Percentiles rank a stretch among this genome's conserved stretches.
These are phyloP conservation scores for Didymella lethalis DNA, from an alignment of 2,329 filamentous ascomycete genomes.

Conservation along the genomic window DNA sequence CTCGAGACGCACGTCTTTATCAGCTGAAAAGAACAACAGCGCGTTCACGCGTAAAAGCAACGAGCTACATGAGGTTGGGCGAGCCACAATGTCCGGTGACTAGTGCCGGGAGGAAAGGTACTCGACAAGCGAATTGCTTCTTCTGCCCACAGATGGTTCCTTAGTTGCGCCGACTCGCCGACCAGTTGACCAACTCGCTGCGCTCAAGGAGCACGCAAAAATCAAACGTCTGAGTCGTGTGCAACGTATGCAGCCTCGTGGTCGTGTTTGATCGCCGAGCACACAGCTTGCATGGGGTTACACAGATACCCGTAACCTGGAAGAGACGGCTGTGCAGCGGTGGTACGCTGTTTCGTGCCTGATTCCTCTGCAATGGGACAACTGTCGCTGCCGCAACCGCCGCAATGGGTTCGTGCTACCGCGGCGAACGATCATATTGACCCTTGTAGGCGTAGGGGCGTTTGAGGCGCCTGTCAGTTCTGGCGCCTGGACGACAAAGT, in stretches of 20 bases:
- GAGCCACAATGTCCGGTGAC: slow-evolving; percentile 17
- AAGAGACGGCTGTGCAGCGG: slow-evolving; percentile 24
- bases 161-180: slow-evolving; percentile 13
- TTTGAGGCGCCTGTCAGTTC: slow-evolving; percentile 34
- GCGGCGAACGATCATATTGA: slow-evolving; percentile 22
- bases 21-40: slow-evolving; percentile 26
- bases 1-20: slow-evolving; percentile 15
- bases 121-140: slow-evolving; percentile 22
- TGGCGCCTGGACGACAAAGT: slow-evolving; percentile 23
- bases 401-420: slow-evolving; percentile 25
- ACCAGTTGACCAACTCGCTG: slow-evolving; percentile 10
- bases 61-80: slow-evolving; percentile 19
- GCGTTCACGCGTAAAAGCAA: slow-evolving; percentile 33
- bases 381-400: slow-evolving; percentile 25
- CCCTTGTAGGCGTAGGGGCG: slow-evolving; percentile 20
- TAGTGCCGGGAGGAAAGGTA: slow-evolving; percentile 8
- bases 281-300: slow-evolving; percentile 24
- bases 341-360: slow-evolving; percentile 20
- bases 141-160: slow-evolving; percentile 7
- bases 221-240: slow-evolving; percentile 14
- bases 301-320: slow-evolving; percentile 24
- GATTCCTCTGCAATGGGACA: slow-evolving; percentile 21
- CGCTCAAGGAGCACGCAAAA: slow-evolving; percentile 2
- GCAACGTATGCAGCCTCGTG: slow-evolving; percentile 28
- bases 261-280: slow-evolving; percentile 35